These are phyloP conservation scores for Fragilaria crotonensis DNA, from an alignment of 108 stramenopile species.

Conservation along the genomic window DNA sequence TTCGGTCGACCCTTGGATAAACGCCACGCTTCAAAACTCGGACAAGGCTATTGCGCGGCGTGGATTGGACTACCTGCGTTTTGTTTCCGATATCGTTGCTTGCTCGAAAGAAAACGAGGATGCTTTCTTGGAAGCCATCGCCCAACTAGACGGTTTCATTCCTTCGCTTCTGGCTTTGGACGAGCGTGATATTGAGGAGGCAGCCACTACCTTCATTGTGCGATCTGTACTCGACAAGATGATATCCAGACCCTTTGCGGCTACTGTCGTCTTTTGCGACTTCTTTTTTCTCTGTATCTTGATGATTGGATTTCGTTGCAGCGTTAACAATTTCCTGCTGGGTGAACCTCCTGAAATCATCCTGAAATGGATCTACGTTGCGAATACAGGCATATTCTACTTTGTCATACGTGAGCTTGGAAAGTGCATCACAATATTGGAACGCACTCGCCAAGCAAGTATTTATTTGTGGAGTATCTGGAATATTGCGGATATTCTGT, in stretches of 20 bases:
- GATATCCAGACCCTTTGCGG: conserved; percentile 47
- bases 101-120: neutral
- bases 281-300: conserved; percentile 29
- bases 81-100: conserved; percentile 13
- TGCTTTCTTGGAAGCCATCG: conserved; percentile 29
- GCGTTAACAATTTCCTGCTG: conserved; percentile 24
- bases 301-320: conserved; percentile 33
- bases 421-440: conserved; percentile 34
- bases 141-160: conserved; percentile 35
- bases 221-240: conserved; percentile 34
- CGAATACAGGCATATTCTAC: conserved; percentile 53
- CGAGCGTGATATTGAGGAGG: conserved; percentile 37
- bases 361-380: conserved; percentile 38
- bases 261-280: conserved; percentile 43
- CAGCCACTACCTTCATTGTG: conserved; percentile 43
- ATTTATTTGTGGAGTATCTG: conserved; percentile 48
- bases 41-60: conserved; percentile 18
- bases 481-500: conserved; percentile 44
- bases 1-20: conserved; percentile 45
- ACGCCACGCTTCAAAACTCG: conserved; percentile 28
- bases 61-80: conserved; percentile 35
- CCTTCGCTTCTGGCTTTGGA: conserved; percentile 42
- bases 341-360: conserved; percentile 18
- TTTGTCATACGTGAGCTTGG: conserved; percentile 56
- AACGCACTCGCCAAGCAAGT: conserved; percentile 25